A percentile compares a stretch with the other conserved stretches of the same genome.
Evolutionary conservation across 495 filamentous ascomycete genomes (phyloP).

Genomic region (Aspergillus panamensis): DNA sequence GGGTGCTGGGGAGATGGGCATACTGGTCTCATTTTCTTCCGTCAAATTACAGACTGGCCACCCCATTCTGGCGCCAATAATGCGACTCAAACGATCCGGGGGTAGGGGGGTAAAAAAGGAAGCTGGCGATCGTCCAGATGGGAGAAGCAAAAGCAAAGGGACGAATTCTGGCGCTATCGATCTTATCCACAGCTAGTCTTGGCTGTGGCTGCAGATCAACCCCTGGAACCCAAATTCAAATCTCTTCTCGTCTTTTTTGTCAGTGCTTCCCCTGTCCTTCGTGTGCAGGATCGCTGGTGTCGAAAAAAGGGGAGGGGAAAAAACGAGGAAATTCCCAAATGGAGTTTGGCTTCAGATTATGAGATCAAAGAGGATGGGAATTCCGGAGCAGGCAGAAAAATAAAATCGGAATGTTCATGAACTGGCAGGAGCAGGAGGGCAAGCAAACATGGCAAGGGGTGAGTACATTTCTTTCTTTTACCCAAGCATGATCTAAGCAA

Average conservation of each 20-base stretch:
- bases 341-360: no score
- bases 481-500: not conserved
- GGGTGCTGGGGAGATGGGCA: slow-evolving; percentile 4
- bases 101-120: not conserved
- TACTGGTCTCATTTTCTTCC: slow-evolving; percentile 44
- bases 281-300: not conserved
- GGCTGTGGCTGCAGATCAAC: slow-evolving; percentile 11
- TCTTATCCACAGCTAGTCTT: slow-evolving; percentile 1
- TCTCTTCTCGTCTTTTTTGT: not conserved
- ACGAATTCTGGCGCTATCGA: not conserved
- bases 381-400: not conserved
- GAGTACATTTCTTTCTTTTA: no score
- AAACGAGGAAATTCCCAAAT: no score
- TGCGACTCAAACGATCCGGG: not conserved
- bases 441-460: no score
- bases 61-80: slow-evolving; percentile 34
- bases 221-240: slow-evolving; percentile 13
- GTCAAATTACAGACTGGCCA: slow-evolving; percentile 52
- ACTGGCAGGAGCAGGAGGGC: no score
- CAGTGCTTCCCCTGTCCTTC: not conserved
- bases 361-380: not conserved
- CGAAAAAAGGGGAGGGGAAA: not conserved
- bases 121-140: not conserved
- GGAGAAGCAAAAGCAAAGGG: slow-evolving; percentile 6
- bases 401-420: not conserved